These are phyloP conservation scores for Actinomortierella wolfii DNA, from an alignment of 371 early-diverging fungal species.

Conservation along the genomic window DNA sequence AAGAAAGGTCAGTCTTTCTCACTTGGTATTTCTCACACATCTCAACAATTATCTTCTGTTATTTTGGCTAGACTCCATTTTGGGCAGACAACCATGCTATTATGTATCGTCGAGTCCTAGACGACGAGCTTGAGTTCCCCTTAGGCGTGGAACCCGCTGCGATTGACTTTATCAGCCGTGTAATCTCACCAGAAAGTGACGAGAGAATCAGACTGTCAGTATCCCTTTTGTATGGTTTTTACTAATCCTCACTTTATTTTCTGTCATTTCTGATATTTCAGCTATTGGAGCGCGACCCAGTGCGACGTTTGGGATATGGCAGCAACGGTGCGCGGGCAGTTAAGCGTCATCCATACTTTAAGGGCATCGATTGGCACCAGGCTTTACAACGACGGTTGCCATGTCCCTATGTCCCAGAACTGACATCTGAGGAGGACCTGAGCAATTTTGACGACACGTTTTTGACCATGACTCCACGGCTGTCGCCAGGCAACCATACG, in stretches of 20 bases:
- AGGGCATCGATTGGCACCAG: slow-evolving; percentile 68
- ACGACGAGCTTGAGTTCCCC: slow-evolving; percentile 79
- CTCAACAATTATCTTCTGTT: too few relatives aligned
- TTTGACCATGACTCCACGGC: slow-evolving; percentile 58
- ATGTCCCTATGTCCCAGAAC: slow-evolving; percentile 55
- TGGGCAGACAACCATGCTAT: slow-evolving; percentile 77
- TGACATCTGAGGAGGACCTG: slow-evolving; percentile 61
- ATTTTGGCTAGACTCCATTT: slow-evolving; percentile 85
- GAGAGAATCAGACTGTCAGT: too few relatives aligned
- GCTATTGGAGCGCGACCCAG: slow-evolving; percentile 73
- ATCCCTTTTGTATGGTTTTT: neutral
- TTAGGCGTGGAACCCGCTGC: slow-evolving; percentile 62
- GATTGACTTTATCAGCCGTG: slow-evolving; percentile 61
- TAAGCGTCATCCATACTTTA: slow-evolving; percentile 74
- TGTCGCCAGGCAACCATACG: slow-evolving; percentile 50
- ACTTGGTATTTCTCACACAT: too few relatives aligned
- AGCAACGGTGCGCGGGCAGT: slow-evolving; percentile 62
- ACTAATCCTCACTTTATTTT: too few relatives aligned
- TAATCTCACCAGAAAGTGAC: slow-evolving; percentile 38
- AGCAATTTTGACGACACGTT: slow-evolving; percentile 72
- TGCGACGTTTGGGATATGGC: slow-evolving; percentile 64
- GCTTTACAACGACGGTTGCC: slow-evolving; percentile 22
- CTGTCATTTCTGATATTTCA: too few relatives aligned
- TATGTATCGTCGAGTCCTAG: slow-evolving; percentile 83
- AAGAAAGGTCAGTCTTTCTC: too few relatives aligned